Evolutionary conservation across 176 grass and related monocot species (phyloP), one percentile per base, ranked within the genome.

Genomic region (Oryza glumipatula): DNA sequence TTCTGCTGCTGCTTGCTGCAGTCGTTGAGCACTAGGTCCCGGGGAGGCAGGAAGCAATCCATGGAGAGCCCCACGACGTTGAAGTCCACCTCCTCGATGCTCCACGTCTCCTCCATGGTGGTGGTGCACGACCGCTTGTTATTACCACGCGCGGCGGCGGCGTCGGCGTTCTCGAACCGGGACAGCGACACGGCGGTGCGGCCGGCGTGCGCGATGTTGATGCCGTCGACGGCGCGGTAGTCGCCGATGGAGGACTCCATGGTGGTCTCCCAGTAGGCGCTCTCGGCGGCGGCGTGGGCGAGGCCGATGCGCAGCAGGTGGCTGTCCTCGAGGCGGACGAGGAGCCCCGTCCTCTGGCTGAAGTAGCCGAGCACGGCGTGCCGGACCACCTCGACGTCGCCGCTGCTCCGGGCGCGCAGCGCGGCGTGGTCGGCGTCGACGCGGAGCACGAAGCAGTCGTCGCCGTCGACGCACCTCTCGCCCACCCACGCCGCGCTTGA

Each of bases 61-160:
- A 24, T 70, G 69, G 92, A 94, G 35, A 94, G 86, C 1, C 90
- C 92, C 49, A 67, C 60, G 60, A 97, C 76, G 80, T 97, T 92
- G 76, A 97, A 97, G 52, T 91, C 95, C 5, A 92, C 74, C 88
- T 97, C 95, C 72, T 97, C 90, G 11, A 94, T 92, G 69, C 73
- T 87, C 95, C 95, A 94, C 22, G 65, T 79, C 81, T 97, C 95
- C 79, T 97, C 90, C 86, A 94, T 89, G 72, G 22, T 33, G 72
- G 22, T 33, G 23, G 75, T 79, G 80, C 28, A 78, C 45, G 74
- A n/a, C 45, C 33, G 24, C 81, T 14, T 79, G 2, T 14, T 79
- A 3, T 6, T 79, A 3, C 75, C 14, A 33, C 45, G 22, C 76
- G 65, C 74, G 56, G 60, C 73, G 15, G 75, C 76, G 6, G 76